Base-by-base conservation (phyloP, 345 rosid species). In the Hibiscus mutabilis region DNA sequence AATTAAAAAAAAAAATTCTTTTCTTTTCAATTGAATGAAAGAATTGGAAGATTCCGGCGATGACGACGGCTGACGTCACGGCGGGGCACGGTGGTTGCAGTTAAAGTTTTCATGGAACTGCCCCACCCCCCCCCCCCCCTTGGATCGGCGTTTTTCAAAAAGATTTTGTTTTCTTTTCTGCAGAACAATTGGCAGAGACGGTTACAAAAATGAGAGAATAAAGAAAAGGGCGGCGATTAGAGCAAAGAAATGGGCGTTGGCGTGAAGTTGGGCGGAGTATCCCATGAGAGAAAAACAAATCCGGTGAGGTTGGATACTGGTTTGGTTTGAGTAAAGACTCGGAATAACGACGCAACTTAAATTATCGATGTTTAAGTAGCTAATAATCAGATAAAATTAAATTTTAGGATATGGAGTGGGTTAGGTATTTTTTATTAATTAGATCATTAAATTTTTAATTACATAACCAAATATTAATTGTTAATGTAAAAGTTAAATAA, bases 241-340 rank as follows among this genome's bases (percentile, higher is more conserved):
- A 24, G 24, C 24, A 1, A 27, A 67, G 14, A 10, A 49, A 51
- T 27, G 44, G 59, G 44, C 24, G 57, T 46, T 22, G 0, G n/a
- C 52, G 66, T 25, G 40, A 51, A 62, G 12, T 14, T 51, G 33
- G 70, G 81, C 22, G 70, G 73, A 35, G 27, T 3, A 49, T 33
- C 2, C 53, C 37, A 22, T 33, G 22, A 49, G 24, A 68, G 1
- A 33, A 53, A 49, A 15, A 49, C 6, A 37, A 66, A 18, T 29
- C 77, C 73, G 69, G 61, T 16, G 24, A 53, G 66, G 3, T 18
- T 53, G 58, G 25, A 7, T 19, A n/a, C 57, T 52, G 57, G 12
- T 18, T 53, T n/a, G 22, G 24, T 7, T 49, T 53, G 58, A 19
- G 42, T 16, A 53, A 19, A 7, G 31, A 64, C 68, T 21, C 29